Evolutionary conservation across 1,139 yeast genomes (phyloP), one percentile per base, ranked within the genome.

Genomic region (Candida neerlandica): DNA sequence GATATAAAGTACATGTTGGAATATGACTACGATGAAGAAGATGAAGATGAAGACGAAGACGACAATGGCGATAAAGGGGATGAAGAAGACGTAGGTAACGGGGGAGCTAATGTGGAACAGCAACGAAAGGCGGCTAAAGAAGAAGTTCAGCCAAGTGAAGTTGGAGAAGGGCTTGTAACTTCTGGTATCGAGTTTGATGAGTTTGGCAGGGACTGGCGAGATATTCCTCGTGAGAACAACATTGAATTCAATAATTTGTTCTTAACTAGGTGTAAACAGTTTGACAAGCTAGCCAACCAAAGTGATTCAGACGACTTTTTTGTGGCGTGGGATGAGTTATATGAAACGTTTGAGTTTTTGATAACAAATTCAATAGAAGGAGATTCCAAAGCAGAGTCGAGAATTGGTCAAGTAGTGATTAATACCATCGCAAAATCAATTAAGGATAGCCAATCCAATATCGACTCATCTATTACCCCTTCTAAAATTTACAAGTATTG

Each of bases 1-100:
- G 94, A 87, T 63, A 79, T 86, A 18, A 71, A 79, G 50, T 87
- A 86, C 59, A 83, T 87, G 67, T 86, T 86, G 63, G 90, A 85
- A 48, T 75, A 77, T 58, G 89, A 84, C 55, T 75, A 69, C 21
- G 51, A 73, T 10, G 68, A 63, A 23, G 51, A 64, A 11, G 74
- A 65, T 12, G 68, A 63, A 4, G 67, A 62, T 30, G 71, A 71
- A 65, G 66, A 45, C 66, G 66, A 61, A 14, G 66, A 55, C 19
- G 64, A 55, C 5, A 60, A 55, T 15, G 23, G 18, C 5, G 27
- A 52, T 23, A 47, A 39, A 3, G 51, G 50, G 12, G 29, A 30
- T 10, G 11, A 51, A 48, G 43, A 9, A 11, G 49, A 52, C 3
- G 46, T 33, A 3, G 46, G 44, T 16, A 38, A 44, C 11, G 47